Percentiles rank a stretch among this genome's conserved stretches.
Conservation (phyloP, 1,284 basidiomycete genomes). For the Sanghuangporus sanghuang region DNA sequence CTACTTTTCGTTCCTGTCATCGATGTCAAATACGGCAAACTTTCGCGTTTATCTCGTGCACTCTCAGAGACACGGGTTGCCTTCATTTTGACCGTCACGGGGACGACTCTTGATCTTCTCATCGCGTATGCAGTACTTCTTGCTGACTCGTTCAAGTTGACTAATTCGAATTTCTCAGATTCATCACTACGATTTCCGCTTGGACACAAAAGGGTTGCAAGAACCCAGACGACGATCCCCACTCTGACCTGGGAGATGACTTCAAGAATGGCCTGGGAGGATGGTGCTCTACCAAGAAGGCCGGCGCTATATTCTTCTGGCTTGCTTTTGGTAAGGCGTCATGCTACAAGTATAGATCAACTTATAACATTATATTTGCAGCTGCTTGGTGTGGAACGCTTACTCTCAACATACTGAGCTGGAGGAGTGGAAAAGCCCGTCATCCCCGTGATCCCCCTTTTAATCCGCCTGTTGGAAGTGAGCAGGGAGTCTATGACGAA, state of each 20-base stretch:
- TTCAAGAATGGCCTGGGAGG: constrained; percentile 66
- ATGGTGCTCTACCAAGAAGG: constrained; percentile 89
- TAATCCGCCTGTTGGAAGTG: constrained; percentile 40
- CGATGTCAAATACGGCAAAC: constrained; percentile 82
- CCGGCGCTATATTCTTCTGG: constrained; percentile 85
- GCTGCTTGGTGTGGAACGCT: constrained; percentile 66
- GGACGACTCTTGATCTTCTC: constrained; percentile 60
- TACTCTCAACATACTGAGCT: constrained; percentile 58
- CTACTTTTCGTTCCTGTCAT: constrained; percentile 74
- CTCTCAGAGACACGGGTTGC: constrained; percentile 75
- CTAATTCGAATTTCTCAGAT: constrained; percentile 36
- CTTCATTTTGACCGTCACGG: constrained; percentile 73
- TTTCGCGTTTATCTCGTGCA: constrained; percentile 69
- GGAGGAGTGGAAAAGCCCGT: constrained; percentile 63
- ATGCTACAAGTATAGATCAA: constrained; percentile 1
- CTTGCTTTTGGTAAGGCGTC: constrained; percentile 54
- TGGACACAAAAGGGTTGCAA: constrained; percentile 85
- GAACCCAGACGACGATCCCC: constrained; percentile 66
- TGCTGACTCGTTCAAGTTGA: constrained; percentile 7
- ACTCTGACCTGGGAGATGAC: constrained; percentile 60
- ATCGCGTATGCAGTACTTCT: constrained; percentile 52
- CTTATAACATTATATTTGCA: constrained; percentile 24
- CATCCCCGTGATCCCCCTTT: constrained; percentile 69
- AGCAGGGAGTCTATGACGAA: constrained; percentile 39
- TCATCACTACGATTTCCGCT: constrained; percentile 67